Base-by-base conservation (phyloP, 371 early-diverging fungal species). In the Mucor plumbeus region DNA sequence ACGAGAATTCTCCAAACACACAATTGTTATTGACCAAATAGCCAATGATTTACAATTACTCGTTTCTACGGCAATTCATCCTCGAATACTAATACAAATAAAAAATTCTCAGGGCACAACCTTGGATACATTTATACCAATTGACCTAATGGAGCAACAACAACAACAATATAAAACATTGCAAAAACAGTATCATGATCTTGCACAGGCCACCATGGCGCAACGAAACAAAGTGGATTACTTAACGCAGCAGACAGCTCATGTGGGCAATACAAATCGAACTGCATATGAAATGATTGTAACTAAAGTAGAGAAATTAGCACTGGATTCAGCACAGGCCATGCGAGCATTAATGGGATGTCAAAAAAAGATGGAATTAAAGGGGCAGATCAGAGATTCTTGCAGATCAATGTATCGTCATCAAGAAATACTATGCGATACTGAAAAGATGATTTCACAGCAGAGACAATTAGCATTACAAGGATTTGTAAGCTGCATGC, bases 1-100 rank as follows among this genome's bases (percentile, higher is more conserved):
- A 53, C 44, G 69, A 50, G 69, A 69, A 35, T 72, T 72, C 39
- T 31, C 64, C 21, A 72, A 69, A 38, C 57, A 68, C 13, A 65
- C 61, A 1, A 53, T 65, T 35, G 40, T 53, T 4, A 61, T 72
- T 31, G 61, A 36, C 0, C 61, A 38, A 9, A 59, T 72, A 8
- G 69, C 61, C 26, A 39, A 62, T 0, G 69, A 72, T n/a, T 21
- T 65, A 0, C 15, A 61, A 17, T 10, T 68, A 13, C 39, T 72
- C 13, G 15, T 43, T 19, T 43, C 61, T 11, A 63, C 68, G 8
- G 14, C 61, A 10, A 14, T 69, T 10, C 72, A 72, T 14, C 65
- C 72, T 47, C 40, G 65, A 2, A 60, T 63, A 36, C 15, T 44
- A 39, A 36, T 57, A 8, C 43, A 7, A 21, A 48, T 50, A 11